Evolutionary conservation across 768 basidiomycete genomes (phyloP), one percentile per base, ranked within the genome.

Genomic region (Hygrocybe coccinea): DNA sequence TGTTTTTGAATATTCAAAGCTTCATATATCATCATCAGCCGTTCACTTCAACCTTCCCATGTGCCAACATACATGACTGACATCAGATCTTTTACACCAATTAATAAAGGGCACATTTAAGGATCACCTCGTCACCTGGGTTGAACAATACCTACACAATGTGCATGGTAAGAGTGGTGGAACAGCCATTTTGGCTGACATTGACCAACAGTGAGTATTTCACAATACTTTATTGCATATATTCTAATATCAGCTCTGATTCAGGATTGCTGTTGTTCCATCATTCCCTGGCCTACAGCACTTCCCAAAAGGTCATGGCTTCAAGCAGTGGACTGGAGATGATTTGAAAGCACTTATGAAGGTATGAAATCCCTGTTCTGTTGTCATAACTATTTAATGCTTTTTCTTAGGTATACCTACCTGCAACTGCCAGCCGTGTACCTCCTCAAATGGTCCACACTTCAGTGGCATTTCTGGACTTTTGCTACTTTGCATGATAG

Each of bases 71-170:
- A 15, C 69, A 74, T 35, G 60, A 69, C 37, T 73, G 3, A 50
- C 71, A 1, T 63, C 68, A 1, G 71, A 74, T 50, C 56, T 72
- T 2, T 60, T 74, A 0, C 72, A 74, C 56, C 73, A 73, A 50
- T 8, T 72, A 14, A 69, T 72, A 58, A 72, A 71, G 57, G 71
- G 70, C 1, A 62, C 64, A 6, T 74, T 74, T 62, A 75, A 74
- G 56, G 73, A 74, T 38, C 73, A 75, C 48, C 57, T 75, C 6
- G 69, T 75, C 1, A 54, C 52, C 1, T 74, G 72, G 73, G 63
- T 74, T 0, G 58, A 44, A 1, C 44, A 62, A 22, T 74, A 70
- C 50, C 50, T 74, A 0, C 38, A 55, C 12, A 10, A 46, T 2
- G 53, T 35, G 10, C 60, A 70, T 39, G 57, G 56, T 1, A 45